Evolutionary conservation across 768 basidiomycete species (phyloP).

Genomic region (Austroboletus eburneus): DNA sequence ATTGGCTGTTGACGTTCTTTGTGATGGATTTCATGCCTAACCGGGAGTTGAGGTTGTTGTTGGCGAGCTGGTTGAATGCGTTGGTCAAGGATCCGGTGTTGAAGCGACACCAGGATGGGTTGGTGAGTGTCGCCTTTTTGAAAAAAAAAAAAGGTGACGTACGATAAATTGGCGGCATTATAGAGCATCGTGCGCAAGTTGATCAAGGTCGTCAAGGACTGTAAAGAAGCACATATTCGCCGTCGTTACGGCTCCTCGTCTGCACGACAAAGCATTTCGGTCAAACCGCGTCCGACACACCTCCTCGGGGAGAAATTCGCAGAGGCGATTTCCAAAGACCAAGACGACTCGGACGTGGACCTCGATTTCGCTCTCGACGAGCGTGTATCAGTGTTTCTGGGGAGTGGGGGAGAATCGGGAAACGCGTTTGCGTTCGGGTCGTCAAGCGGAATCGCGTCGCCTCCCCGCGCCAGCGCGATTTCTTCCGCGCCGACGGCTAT

Average conservation of each 20-base stretch:
- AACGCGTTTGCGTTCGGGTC: slow-evolving; percentile 41
- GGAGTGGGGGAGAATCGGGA: slow-evolving; percentile 34
- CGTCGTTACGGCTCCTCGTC: slow-evolving; percentile 29
- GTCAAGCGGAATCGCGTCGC: slow-evolving; percentile 21
- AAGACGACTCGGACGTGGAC: slow-evolving; percentile 70
- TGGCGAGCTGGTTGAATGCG: slow-evolving; percentile 82
- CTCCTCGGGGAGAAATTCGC: slow-evolving; percentile 63
- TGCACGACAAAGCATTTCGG: slow-evolving; percentile 28
- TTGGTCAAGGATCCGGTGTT: slow-evolving; percentile 67
- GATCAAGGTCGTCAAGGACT: slow-evolving; percentile 79
- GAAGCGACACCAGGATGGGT: slow-evolving; percentile 60
- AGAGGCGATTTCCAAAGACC: slow-evolving; percentile 44
- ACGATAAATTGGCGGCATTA: slow-evolving; percentile 5
- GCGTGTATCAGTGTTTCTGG: slow-evolving; percentile 35
- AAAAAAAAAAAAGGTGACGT: too few relatives aligned
- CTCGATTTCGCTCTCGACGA: slow-evolving; percentile 68
- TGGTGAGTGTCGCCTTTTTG: slow-evolving; percentile 46
- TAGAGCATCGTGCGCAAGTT: slow-evolving; percentile 80
- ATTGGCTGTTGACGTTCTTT: slow-evolving; percentile 91
- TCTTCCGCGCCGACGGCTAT: slow-evolving; percentile 57
- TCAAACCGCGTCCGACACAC: slow-evolving; percentile 38
- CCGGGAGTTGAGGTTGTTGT: slow-evolving; percentile 64
- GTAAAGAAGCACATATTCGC: slow-evolving; percentile 62
- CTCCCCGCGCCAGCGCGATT: slow-evolving; percentile 43
- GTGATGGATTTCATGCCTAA: slow-evolving; percentile 83